Evolutionary conservation across 768 basidiomycete species (phyloP).

Genomic region (Exidia glandulosa): DNA sequence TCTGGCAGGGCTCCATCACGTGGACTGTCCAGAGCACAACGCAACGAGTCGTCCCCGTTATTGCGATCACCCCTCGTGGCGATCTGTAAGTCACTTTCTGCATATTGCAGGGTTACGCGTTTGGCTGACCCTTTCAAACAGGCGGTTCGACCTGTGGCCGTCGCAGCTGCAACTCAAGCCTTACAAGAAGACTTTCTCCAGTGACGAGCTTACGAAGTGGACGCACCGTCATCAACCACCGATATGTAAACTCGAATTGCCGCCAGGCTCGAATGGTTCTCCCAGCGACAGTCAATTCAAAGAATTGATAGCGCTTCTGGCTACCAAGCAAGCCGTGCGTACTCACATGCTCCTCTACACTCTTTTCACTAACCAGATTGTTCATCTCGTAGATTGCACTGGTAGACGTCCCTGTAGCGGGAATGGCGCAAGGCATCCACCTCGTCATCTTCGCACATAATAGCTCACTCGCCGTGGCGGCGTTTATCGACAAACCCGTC

Average conservation of each 20-base stretch:
- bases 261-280: conserved; percentile 2
- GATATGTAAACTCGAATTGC: background rate
- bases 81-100: background rate
- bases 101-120: background rate
- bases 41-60: background rate
- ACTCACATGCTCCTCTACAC: conserved; percentile 1
- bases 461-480: background rate
- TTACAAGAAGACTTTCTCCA: conserved; percentile 1
- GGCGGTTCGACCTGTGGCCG: conserved; percentile 7
- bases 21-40: background rate
- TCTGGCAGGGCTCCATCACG: background rate
- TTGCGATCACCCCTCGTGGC: background rate
- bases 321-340: background rate
- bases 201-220: conserved; percentile 1
- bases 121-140: background rate
- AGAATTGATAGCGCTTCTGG: too few species aligned
- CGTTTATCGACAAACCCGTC: background rate
- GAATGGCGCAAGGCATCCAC: conserved; percentile 31
- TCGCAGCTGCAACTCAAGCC: conserved; percentile 3
- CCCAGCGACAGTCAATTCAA: conserved; percentile 34
- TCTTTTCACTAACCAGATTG: background rate
- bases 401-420: conserved; percentile 18
- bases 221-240: conserved; percentile 1
- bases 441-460: conserved; percentile 36
- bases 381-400: conserved; percentile 41